Evolutionary conservation across 257 asterid species (phyloP).

Genomic region (Ehretia macrophylla): DNA sequence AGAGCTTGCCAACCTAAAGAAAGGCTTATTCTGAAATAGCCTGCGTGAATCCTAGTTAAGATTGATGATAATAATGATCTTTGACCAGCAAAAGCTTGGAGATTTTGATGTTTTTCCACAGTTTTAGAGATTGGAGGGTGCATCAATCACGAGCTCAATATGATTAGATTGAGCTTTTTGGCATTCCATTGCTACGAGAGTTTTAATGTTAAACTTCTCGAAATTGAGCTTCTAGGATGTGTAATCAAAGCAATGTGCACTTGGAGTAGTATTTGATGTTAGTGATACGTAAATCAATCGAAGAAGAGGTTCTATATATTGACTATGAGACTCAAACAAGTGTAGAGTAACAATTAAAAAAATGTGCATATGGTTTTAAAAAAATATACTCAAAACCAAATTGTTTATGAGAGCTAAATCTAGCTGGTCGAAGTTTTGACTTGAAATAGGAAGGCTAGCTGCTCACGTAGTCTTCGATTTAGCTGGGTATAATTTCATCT

Average conservation of each 20-base stretch:
- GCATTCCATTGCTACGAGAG: not conserved
- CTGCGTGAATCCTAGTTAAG: slow-evolving; percentile 49
- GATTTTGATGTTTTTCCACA: too few species aligned
- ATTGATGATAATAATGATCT: slow-evolving; percentile 8
- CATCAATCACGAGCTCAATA: not conserved
- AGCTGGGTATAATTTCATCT: too few species aligned
- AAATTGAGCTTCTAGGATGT: not conserved
- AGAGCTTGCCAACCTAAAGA: slow-evolving; percentile 57
- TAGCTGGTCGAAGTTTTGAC: too few species aligned
- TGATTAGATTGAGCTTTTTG: not conserved
- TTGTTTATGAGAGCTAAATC: too few species aligned
- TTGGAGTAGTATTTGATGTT: not conserved
- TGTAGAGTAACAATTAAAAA: too few species aligned
- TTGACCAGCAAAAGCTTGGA: not conserved
- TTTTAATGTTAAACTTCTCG: not conserved
- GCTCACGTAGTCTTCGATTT: too few species aligned
- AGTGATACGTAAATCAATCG: not conserved
- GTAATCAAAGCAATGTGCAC: not conserved
- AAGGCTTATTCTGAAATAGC: slow-evolving; percentile 56
- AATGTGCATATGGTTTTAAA: too few species aligned
- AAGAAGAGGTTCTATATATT: not conserved
- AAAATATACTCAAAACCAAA: too few species aligned
- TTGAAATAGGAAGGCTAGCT: too few species aligned
- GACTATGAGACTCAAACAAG: too few species aligned
- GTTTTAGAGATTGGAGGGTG: not conserved